Evolutionary conservation across 257 asterid genomes (phyloP).

Genomic region (Paulownia fortunei): DNA sequence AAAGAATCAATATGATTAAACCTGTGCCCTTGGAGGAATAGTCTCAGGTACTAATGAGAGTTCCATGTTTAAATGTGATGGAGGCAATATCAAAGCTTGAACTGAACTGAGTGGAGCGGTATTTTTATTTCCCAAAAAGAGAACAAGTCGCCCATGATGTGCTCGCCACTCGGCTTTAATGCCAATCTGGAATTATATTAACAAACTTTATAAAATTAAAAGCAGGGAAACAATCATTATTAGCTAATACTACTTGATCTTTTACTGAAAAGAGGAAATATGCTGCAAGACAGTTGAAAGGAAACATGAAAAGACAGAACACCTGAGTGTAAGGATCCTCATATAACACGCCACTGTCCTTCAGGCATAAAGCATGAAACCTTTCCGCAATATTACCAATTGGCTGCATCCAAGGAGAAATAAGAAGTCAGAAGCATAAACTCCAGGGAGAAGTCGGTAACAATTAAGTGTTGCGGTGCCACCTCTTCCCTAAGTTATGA

Average conservation of each 20-base stretch:
- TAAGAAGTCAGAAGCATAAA: slow-evolving; percentile 24
- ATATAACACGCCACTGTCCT: slow-evolving; percentile 81
- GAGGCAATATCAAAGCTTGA: slow-evolving; percentile 66
- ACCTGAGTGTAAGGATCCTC: slow-evolving; percentile 83
- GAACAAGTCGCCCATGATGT: slow-evolving; percentile 76
- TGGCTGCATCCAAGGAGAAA: slow-evolving; percentile 55
- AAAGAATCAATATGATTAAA: slow-evolving; percentile 25
- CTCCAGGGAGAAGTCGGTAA: neutral
- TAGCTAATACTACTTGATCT: neutral
- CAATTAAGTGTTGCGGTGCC: neutral
- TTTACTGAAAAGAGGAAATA: neutral
- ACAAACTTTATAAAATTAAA: slow-evolving; percentile 23
- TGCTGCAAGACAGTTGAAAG: slow-evolving; percentile 12
- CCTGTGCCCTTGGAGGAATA: slow-evolving; percentile 95
- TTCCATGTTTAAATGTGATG: slow-evolving; percentile 69
- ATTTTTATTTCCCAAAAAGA: slow-evolving; percentile 83
- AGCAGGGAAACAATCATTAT: slow-evolving; percentile 4
- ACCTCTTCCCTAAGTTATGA: neutral
- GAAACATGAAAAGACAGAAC: slow-evolving; percentile 7
- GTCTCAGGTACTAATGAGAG: slow-evolving; percentile 79
- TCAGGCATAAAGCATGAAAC: slow-evolving; percentile 71
- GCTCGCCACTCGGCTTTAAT: slow-evolving; percentile 83
- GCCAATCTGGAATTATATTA: slow-evolving; percentile 59
- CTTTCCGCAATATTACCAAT: slow-evolving; percentile 76
- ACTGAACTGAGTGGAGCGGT: slow-evolving; percentile 70